Evolutionary conservation across 805 yeast genomes (phyloP).

Genomic region (Metschnikowia corniflorae): DNA sequence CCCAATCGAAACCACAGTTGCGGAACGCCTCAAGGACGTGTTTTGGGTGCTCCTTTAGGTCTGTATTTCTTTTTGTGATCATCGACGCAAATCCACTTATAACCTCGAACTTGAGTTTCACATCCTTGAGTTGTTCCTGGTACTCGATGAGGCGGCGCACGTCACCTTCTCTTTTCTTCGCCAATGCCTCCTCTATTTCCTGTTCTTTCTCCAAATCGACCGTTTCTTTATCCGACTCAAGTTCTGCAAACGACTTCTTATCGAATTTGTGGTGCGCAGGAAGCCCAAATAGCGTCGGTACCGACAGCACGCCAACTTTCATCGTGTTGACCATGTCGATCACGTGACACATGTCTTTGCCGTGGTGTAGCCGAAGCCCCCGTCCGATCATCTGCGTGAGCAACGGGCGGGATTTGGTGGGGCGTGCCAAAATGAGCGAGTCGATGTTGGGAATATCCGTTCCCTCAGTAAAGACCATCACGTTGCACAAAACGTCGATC

Average conservation of each 20-base stretch:
- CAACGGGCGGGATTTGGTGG: constrained; percentile 70
- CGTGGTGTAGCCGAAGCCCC: constrained; percentile 65
- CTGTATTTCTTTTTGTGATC: constrained; percentile 3
- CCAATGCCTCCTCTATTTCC: constrained; percentile 6
- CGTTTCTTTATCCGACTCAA: constrained; percentile 1
- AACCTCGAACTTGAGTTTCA: constrained; percentile 32
- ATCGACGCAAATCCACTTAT: constrained; percentile 34
- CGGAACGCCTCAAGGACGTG: constrained; percentile 16
- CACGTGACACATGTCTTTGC: constrained; percentile 66
- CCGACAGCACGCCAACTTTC: constrained; percentile 50
- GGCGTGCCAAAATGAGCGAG: constrained; percentile 71
- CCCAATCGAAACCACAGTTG: constrained; percentile 21
- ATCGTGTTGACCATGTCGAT: constrained; percentile 72
- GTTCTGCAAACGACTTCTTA: constrained; percentile 13
- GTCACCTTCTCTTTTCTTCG: constrained; percentile 4
- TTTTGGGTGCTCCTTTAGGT: constrained; percentile 9
- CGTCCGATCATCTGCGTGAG: constrained; percentile 89
- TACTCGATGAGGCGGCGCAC: constrained; percentile 12
- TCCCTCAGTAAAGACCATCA: constrained; percentile 91
- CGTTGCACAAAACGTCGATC: constrained; percentile 75
- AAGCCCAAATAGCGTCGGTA: constrained; percentile 47
- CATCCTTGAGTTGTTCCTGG: constrained; percentile 11
- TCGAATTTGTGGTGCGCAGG: constrained; percentile 27
- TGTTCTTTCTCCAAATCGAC: constrained; percentile 2
- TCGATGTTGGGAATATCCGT: constrained; percentile 91